A percentile compares a stretch with the other conserved stretches of the same genome.
phyloP scores from a whole-genome alignment of 2,329 filamentous ascomycete species.

The Chaetoscypha palmicola region DNA sequence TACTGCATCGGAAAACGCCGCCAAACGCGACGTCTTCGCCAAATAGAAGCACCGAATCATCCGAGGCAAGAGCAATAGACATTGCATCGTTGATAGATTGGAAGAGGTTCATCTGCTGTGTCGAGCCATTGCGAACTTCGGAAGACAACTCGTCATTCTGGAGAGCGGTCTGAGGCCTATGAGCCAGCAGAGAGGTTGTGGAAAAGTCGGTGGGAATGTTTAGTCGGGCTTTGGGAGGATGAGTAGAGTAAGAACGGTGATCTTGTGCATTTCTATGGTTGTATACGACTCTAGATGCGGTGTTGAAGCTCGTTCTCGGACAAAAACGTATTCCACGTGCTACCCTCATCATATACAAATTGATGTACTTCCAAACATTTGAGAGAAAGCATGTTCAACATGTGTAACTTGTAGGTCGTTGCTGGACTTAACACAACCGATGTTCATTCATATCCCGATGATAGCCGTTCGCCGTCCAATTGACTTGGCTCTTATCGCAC shows the following conservation, averaged over 20 bases:
- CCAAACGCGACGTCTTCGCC: slow-evolving; percentile 97
- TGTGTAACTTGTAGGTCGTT: neutral
- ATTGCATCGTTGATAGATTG: slow-evolving; percentile 90
- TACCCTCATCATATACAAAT: slow-evolving; percentile 19
- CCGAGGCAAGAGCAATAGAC: slow-evolving; percentile 70
- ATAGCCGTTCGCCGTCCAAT: neutral
- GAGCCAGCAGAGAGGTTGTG: slow-evolving; percentile 72
- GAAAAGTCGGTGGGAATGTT: slow-evolving; percentile 87
- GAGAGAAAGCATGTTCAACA: slow-evolving; percentile 8
- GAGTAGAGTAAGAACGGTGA: slow-evolving; percentile 26
- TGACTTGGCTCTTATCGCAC: neutral
- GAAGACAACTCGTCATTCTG: slow-evolving; percentile 63
- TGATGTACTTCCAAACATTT: slow-evolving; percentile 7
- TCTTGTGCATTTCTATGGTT: neutral
- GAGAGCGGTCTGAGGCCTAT: slow-evolving; percentile 67
- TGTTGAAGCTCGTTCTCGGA: neutral
- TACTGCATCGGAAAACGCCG: slow-evolving; percentile 90
- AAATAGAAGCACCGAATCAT: slow-evolving; percentile 84
- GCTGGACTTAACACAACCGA: neutral
- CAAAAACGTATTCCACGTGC: slow-evolving; percentile 10
- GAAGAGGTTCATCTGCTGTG: slow-evolving; percentile 87
- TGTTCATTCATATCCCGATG: neutral
- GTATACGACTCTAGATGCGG: slow-evolving; percentile 7
- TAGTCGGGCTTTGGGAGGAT: slow-evolving; percentile 54
- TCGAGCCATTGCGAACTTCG: slow-evolving; percentile 58